Base-by-base conservation (phyloP, 495 filamentous ascomycete species). In the Echria macrotheca region DNA sequence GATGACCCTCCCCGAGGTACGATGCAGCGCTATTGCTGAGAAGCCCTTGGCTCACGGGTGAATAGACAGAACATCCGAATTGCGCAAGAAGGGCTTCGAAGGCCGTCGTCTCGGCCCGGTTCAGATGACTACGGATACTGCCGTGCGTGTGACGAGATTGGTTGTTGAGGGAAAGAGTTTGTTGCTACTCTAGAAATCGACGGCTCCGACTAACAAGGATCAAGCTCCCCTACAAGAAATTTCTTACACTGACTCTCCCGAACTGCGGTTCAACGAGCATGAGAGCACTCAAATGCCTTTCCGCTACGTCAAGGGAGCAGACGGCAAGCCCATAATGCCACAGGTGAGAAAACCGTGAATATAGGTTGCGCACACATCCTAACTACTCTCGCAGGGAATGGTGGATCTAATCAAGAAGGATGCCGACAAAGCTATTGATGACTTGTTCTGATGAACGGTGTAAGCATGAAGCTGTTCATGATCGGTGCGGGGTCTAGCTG, bases 121-220 rank as follows among this genome's bases (percentile, higher is more conserved):
- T 56, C 93, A 98, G 68, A 97, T 98, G 93, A 97, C 93, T 7
- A 98, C 93, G 0, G 93, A 98, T 67, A 98, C 93, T 14, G 93
- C 93, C 1, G 93, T 95, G 26, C 76, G 93, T 50, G 93, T 96
- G 8, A 96, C 93, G 29, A 80, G 94, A 49, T 80, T 94, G 62
- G 85, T 97, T 12, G 78, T 91, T 8, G 84, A 95, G 53, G 80
- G 87, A 38, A 84, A 86, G 71, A 75, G 91, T 95, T 59, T 56
- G 72, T 56, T 1, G 21, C 48, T 12, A 42, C 14, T 23, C 14
- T 10, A 11, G 17, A 10, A 12, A 17, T n/a, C 33, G 10, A 10
- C 8, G 8, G 11, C 22, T 14, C 25, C 35, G 15, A 24, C 41
- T 38, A 24, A 46, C 29, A 2, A 18, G 15, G 28, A 1, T 11